Base-by-base conservation (phyloP, 768 basidiomycete genomes). In the Artomyces pyxidatus region DNA sequence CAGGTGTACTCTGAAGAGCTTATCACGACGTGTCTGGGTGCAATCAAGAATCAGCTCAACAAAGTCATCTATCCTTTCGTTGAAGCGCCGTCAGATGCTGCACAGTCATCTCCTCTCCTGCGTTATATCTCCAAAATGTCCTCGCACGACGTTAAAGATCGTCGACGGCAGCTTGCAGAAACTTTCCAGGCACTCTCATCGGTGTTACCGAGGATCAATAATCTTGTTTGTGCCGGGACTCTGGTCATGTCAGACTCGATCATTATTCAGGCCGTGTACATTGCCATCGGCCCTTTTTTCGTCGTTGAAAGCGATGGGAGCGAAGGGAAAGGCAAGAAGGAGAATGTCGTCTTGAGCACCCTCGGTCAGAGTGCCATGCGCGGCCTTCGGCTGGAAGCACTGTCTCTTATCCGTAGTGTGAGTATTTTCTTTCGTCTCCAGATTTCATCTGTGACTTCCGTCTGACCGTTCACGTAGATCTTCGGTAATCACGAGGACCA, bases 1-100 rank as follows among this genome's bases (percentile, higher is more conserved):
- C 88, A 93, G 77, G 93, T 91, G 8, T 95, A 95, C 64, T 96
- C 95, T 0, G 92, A 97, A 63, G 96, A 99, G 61, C 73, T 93
- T 10, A 89, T 99, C 53, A 82, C 82, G 0, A 70, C 77, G 0
- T 90, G 92, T 66, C 71, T 97, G 16, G 71, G 68, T 37, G 72
- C 83, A 0, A 74, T 92, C 53, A 93, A 94, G 62, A 86, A 85
- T 53, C 83, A 85, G 49, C 77, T 96, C 26, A 79, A 79, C 1
- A 79, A 80, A 59, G 73, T 89, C 40, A 72, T 97, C 11, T 94
- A 89, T 60, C 92, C 89, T 0, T 88, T 93, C 54, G 79, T 94
- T 4, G 91, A 94, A 59, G 83, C 81, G 0, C 71, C 75, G 3
- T 64, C 71, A 7, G 75, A 75, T 28, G 56, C 59, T 8, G 58